Evolutionary conservation across 805 yeast genomes (phyloP).

Genomic region (Sporopachydermia lactativora): DNA sequence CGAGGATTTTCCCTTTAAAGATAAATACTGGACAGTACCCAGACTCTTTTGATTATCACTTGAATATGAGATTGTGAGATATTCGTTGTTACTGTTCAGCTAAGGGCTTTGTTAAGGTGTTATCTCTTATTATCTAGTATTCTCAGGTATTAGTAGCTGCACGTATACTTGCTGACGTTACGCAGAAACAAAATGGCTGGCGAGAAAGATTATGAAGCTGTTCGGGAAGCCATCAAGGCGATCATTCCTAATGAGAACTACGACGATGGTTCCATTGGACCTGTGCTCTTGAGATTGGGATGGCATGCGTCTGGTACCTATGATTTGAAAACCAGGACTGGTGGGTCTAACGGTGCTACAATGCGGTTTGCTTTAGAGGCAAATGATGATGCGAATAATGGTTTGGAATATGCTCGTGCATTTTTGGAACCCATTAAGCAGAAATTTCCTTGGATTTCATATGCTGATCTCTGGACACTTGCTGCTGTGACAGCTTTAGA

Average conservation of each 20-base stretch:
- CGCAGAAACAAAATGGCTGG: conserved; percentile 17
- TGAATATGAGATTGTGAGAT: too few relatives aligned
- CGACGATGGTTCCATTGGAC: conserved; percentile 62
- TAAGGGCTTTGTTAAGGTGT: too few relatives aligned
- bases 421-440: conserved; percentile 40
- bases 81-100: too few relatives aligned
- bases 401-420: conserved; percentile 38
- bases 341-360: conserved; percentile 42
- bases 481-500: conserved; percentile 57
- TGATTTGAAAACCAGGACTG: conserved; percentile 37
- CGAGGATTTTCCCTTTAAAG: too few relatives aligned
- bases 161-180: background rate
- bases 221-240: conserved; percentile 21
- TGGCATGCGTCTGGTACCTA: conserved; percentile 84
- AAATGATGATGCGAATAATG: conserved; percentile 30
- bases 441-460: conserved; percentile 44
- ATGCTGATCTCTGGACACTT: conserved; percentile 60
- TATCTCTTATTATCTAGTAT: too few relatives aligned
- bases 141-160: too few relatives aligned
- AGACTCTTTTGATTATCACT: too few relatives aligned
- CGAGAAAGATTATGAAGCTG: conserved; percentile 24
- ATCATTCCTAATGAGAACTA: conserved; percentile 31
- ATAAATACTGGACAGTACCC: too few relatives aligned
- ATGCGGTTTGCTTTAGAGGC: conserved; percentile 35
- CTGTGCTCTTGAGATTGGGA: conserved; percentile 63